Evolutionary conservation across 176 grass and related monocot genomes (phyloP), one percentile per base, ranked within the genome.

Genomic region (Aegilops umbellulata): DNA sequence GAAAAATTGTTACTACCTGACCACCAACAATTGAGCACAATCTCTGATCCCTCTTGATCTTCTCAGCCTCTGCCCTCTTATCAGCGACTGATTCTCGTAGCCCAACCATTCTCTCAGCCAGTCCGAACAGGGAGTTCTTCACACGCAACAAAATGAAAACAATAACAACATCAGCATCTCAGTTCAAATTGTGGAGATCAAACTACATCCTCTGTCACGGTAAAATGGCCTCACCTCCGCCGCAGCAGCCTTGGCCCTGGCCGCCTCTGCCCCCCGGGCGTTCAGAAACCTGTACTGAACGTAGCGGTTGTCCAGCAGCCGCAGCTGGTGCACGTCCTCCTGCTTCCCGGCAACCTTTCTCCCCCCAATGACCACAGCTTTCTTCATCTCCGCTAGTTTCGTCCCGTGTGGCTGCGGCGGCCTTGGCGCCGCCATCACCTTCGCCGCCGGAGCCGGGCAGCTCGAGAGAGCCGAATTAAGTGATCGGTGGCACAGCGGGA

Each of bases 241-340:
- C 35, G 30, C 60, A 15, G 79, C 53, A 35, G 83, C 87, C 88
- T 84, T 87, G 80, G 93, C 86, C 26, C 65, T 92, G 31, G 42
- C 74, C 23, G 82, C 81, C 2, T 22, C 84, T 55, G 80, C 73
- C 34, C 92, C 79, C 32, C 88, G 77, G 23, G 90, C 86, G 80
- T 98, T 98, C 42, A 91, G 17, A 69, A 95, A 91, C 60, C 88
- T 91, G 82, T 90, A 92, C 69, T 92, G 97, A 49, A 94, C 19
- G 75, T 89, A 73, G 24, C 77, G 27, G 78, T 92, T 98, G n/a
- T 94, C 85, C 60, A 96, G 81, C 80, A 98, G 30, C 67, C 92
- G 85, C 42, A 98, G 76, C 85, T 78, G 69, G 76, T 98, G 88
- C 80, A 90, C 86, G n/a, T 96, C 92, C 82, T 92, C 94, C 51